These are phyloP conservation scores for Metschnikowia baotianmanensis DNA, from an alignment of 805 yeast species.

Conservation along the genomic window DNA sequence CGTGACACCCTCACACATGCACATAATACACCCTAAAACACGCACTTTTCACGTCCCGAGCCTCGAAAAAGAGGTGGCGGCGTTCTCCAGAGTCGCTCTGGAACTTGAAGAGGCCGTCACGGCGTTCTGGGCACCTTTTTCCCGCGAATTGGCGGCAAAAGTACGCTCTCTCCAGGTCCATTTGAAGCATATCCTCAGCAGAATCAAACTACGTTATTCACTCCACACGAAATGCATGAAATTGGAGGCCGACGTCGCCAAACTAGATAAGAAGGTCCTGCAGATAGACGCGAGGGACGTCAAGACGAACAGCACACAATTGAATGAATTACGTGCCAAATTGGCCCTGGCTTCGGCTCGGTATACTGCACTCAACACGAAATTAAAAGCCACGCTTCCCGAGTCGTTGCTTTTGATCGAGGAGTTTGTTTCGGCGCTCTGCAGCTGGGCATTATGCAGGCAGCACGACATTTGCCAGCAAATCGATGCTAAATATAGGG, in stretches of 20 bases:
- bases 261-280: constrained; percentile 28
- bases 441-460: constrained; percentile 37
- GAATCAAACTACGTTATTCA: constrained; percentile 44
- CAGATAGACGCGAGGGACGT: constrained; percentile 26
- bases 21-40: constrained; percentile 40
- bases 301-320: constrained; percentile 42
- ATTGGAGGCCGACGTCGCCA: constrained; percentile 35
- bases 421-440: constrained; percentile 46
- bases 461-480: constrained; percentile 34
- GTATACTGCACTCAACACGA: constrained; percentile 33
- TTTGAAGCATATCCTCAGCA: constrained; percentile 35
- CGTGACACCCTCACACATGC: constrained; percentile 19
- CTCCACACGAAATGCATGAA: constrained; percentile 43
- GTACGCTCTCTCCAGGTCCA: constrained; percentile 40
- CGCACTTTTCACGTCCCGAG: constrained; percentile 20
- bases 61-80: constrained; percentile 22
- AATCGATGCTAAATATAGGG: constrained; percentile 28
- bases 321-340: constrained; percentile 26
- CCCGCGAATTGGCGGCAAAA: constrained; percentile 30
- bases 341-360: constrained; percentile 28
- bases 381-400: constrained; percentile 43
- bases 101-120: constrained; percentile 14
- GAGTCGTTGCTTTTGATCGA: constrained; percentile 45
- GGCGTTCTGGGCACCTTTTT: constrained; percentile 25
- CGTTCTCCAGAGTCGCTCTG: constrained; percentile 24